These are phyloP conservation scores for Trichoderma afroharzianum DNA, from an alignment of 2,329 filamentous ascomycete species.

Conservation along the genomic window DNA sequence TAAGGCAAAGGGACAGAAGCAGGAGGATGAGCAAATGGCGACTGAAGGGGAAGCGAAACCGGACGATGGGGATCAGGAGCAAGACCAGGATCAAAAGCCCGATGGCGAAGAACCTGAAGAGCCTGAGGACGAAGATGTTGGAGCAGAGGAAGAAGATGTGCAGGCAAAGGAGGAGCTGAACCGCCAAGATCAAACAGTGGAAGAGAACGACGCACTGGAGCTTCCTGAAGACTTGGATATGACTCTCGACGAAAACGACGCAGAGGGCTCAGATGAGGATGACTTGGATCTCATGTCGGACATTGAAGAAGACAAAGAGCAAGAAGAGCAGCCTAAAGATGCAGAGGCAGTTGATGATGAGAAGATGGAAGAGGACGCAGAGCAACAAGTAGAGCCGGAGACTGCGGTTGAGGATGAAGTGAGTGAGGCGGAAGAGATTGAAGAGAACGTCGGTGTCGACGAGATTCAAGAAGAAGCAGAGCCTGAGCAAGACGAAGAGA, in stretches of 20 bases:
- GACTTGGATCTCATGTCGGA: constrained; percentile 57
- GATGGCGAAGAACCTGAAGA: constrained; percentile 38
- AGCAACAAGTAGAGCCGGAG: constrained; percentile 37
- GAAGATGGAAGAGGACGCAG: constrained; percentile 35
- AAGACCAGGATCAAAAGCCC: constrained; percentile 44
- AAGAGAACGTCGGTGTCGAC: constrained; percentile 38
- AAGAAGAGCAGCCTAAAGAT: constrained; percentile 36
- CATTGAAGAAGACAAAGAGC: constrained; percentile 43
- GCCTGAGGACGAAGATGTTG: constrained; percentile 42
- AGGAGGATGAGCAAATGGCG: constrained; percentile 59
- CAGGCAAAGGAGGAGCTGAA: constrained; percentile 54
- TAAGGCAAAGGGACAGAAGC: constrained; percentile 65
- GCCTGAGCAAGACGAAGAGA: constrained; percentile 45
- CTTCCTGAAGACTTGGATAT: constrained; percentile 87
- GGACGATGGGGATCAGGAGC: constrained; percentile 39
- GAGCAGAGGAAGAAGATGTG: constrained; percentile 53
- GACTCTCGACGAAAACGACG: constrained; percentile 67
- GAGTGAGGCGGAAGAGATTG: constrained; percentile 51
- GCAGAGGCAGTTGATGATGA: constrained; percentile 37
- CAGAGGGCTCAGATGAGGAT: constrained; percentile 53
- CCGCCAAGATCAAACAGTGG: constrained; percentile 67
- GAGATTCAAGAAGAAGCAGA: constrained; percentile 47
- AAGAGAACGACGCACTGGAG: constrained; percentile 78
- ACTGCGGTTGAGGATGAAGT: constrained; percentile 52
- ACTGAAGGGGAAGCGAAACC: constrained; percentile 57